Conservation (phyloP, 2,329 filamentous ascomycete genomes). For the Botrytis elliptica region DNA sequence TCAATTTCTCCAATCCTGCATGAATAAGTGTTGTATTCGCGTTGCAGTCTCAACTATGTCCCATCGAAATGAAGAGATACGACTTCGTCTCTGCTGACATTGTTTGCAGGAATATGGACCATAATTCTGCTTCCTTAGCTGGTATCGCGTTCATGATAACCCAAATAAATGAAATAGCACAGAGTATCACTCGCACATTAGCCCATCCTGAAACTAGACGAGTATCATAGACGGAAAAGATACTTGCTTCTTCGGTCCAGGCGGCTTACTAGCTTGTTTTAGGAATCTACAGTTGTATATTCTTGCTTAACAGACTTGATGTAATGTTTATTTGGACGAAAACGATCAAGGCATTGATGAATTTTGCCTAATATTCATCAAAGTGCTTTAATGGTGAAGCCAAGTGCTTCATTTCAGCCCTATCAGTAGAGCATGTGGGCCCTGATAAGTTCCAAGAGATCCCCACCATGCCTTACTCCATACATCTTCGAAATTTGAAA, state of each 20-base stretch:
- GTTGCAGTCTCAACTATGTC: background rate
- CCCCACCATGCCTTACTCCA: background rate
- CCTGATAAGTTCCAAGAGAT: background rate
- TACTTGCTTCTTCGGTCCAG: background rate
- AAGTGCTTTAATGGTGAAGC: background rate
- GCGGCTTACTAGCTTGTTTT: constrained; percentile 13
- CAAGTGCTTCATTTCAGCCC: background rate
- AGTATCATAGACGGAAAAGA: constrained; percentile 11
- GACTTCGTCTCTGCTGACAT: background rate
- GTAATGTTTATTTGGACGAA: background rate
- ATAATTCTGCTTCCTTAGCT: background rate
- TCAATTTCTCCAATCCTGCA: background rate
- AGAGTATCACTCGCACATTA: background rate
- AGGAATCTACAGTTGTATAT: background rate
- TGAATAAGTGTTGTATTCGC: background rate
- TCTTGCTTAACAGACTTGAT: background rate
- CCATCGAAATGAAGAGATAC: background rate
- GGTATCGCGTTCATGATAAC: background rate
- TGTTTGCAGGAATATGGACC: background rate
- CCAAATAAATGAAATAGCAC: background rate
- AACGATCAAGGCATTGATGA: background rate
- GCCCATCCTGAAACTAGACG: constrained; percentile 3
- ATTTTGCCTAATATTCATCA: background rate
- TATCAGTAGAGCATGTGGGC: background rate
- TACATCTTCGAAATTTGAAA: background rate